Conservation (phyloP, 2,329 filamentous ascomycete genomes). For the Sporothrix inflata region DNA sequence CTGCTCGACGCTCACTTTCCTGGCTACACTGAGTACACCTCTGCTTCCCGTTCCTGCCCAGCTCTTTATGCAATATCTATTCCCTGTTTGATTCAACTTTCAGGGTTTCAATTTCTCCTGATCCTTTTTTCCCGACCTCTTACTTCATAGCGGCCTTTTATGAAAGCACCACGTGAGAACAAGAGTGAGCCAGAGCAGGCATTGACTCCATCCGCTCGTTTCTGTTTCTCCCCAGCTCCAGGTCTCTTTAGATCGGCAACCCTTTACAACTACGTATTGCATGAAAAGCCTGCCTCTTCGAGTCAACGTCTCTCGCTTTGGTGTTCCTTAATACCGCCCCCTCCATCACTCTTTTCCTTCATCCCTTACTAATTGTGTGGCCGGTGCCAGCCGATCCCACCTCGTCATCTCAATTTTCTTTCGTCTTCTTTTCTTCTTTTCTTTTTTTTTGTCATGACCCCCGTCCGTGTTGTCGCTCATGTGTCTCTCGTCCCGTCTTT, state of each 20-base stretch:
- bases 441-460: not conserved
- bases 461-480: not conserved
- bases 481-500: not conserved
- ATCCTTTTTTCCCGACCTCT: not conserved
- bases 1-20: not conserved
- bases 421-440: not conserved
- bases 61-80: not conserved
- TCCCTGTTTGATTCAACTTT: not conserved
- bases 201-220: not conserved
- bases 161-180: not conserved
- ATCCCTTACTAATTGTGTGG: not conserved
- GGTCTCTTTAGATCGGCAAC: not conserved
- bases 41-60: not conserved
- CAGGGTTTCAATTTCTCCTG: not conserved
- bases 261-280: not conserved
- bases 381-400: not conserved
- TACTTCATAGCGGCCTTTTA: not conserved
- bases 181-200: not conserved
- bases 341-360: not conserved
- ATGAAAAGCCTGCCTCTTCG: not conserved
- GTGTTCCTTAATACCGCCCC: not conserved
- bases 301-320: not conserved
- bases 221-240: not conserved
- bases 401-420: too few relatives aligned
- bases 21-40: not conserved